Conservation (phyloP, 2,329 filamentous ascomycete species). For the Tolypocladium cylindrosporum region DNA sequence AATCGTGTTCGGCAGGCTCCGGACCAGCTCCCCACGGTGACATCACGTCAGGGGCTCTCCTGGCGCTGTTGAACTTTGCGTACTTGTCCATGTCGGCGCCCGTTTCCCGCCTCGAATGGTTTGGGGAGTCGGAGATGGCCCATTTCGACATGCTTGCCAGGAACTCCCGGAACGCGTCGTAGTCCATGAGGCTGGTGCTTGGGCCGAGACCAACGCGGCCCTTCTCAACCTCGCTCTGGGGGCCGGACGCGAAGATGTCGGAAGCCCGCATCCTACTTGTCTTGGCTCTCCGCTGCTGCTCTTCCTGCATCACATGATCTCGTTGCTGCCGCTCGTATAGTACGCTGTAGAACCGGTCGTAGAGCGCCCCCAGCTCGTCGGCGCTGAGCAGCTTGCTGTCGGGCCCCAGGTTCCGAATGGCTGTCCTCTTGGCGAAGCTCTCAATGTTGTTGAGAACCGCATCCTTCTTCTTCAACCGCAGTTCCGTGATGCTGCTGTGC, state of each 20-base stretch:
- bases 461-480: constrained; percentile 87
- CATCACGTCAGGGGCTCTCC: constrained; percentile 31
- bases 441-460: constrained; percentile 92
- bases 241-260: constrained; percentile 23
- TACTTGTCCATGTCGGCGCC: constrained; percentile 42
- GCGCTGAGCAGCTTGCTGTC: constrained; percentile 85
- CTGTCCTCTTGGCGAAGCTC: constrained; percentile 92
- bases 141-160: constrained; percentile 82
- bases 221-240: constrained; percentile 55
- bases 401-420: constrained; percentile 87
- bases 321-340: constrained; percentile 87
- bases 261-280: constrained; percentile 36
- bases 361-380: constrained; percentile 80
- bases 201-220: constrained; percentile 81
- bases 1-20: constrained; percentile 84
- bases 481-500: constrained; percentile 80
- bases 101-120: constrained; percentile 39
- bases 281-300: constrained; percentile 56
- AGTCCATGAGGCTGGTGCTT: constrained; percentile 92
- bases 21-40: constrained; percentile 48
- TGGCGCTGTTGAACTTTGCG: constrained; percentile 50
- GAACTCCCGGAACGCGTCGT: constrained; percentile 91
- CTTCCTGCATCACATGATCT: constrained; percentile 66
- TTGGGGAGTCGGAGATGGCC: constrained; percentile 81
- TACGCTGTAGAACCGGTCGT: constrained; percentile 88